Evolutionary conservation across 1,139 yeast genomes (phyloP).

Genomic region (Diutina siamensis): DNA sequence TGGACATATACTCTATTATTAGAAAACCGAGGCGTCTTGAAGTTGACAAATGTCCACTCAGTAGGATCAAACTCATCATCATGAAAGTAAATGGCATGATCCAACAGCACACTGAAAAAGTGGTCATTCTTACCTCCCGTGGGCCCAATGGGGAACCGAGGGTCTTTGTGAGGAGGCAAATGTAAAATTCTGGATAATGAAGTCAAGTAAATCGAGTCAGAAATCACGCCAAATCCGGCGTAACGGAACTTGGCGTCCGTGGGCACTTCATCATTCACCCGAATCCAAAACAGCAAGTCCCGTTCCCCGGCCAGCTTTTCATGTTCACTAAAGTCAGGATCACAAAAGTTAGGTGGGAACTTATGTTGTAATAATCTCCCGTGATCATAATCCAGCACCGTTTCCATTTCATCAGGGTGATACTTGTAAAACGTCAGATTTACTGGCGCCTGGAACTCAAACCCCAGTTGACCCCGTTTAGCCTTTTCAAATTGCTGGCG

Average conservation of each 20-base stretch:
- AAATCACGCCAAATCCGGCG: conserved; percentile 50
- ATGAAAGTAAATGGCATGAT: conserved; percentile 61
- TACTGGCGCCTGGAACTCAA: conserved; percentile 2
- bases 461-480: conserved; percentile 1
- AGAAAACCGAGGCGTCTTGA: conserved; percentile 40
- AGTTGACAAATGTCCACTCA: conserved; percentile 44
- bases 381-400: not conserved
- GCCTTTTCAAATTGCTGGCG: not conserved
- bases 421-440: conserved; percentile 2
- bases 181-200: conserved; percentile 24
- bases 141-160: conserved; percentile 13
- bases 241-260: conserved; percentile 30
- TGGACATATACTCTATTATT: conserved; percentile 45
- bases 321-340: conserved; percentile 12
- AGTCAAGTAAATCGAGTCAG: conserved; percentile 49
- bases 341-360: conserved; percentile 4
- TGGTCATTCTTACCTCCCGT: conserved; percentile 9
- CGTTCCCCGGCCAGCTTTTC: conserved; percentile 23
- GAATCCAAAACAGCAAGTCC: conserved; percentile 30
- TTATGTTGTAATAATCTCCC: not conserved
- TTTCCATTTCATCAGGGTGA: not conserved
- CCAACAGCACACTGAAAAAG: conserved; percentile 45
- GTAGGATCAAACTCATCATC: conserved; percentile 39
- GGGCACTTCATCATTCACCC: conserved; percentile 21
- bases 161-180: conserved; percentile 12